Conservation (phyloP, 352 stramenopile genomes). For the Phytophthora hybrid region DNA sequence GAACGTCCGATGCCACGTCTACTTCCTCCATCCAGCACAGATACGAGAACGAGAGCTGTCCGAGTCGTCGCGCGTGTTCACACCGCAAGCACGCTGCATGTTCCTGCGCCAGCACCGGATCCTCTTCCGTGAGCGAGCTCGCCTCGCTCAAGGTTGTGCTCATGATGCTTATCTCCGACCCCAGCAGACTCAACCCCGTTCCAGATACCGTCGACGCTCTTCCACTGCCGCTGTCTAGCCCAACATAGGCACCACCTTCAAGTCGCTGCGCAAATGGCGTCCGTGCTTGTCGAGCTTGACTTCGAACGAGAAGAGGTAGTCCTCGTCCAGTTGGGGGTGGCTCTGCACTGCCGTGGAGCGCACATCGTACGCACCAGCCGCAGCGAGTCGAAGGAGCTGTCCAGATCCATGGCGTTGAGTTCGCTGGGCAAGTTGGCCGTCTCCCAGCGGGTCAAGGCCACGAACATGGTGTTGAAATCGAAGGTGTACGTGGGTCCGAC, state of each 20-base stretch:
- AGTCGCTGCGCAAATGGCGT: slow-evolving; percentile 11
- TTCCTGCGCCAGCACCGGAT: slow-evolving; percentile 37
- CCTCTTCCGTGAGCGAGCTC: slow-evolving; percentile 58
- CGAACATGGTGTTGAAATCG: slow-evolving; percentile 92
- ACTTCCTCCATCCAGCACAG: slow-evolving; percentile 85
- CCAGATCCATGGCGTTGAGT: slow-evolving; percentile 79
- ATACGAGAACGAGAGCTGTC: slow-evolving; percentile 59
- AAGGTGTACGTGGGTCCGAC: slow-evolving; percentile 88
- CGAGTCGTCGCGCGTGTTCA: no score
- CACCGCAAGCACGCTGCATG: slow-evolving; percentile 49
- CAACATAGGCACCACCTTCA: slow-evolving; percentile 18
- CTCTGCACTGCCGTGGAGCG: slow-evolving; percentile 20
- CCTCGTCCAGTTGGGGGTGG: slow-evolving; percentile 66
- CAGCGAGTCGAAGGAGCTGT: slow-evolving; percentile 83
- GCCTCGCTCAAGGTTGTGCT: slow-evolving; percentile 63
- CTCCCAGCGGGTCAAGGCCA: slow-evolving; percentile 82
- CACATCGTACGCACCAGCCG: slow-evolving; percentile 79
- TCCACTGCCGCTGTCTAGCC: slow-evolving; percentile 11
- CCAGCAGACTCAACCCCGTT: slow-evolving; percentile 32
- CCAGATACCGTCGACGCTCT: slow-evolving; percentile 22
- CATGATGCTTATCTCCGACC: slow-evolving; percentile 57
- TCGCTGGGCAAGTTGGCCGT: slow-evolving; percentile 78
- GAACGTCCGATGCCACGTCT: slow-evolving; percentile 61
- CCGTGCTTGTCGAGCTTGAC: slow-evolving; percentile 56
- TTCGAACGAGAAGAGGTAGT: slow-evolving; percentile 88